Base-by-base conservation (phyloP, 768 basidiomycete genomes). In the Rhodocollybia butyracea region DNA sequence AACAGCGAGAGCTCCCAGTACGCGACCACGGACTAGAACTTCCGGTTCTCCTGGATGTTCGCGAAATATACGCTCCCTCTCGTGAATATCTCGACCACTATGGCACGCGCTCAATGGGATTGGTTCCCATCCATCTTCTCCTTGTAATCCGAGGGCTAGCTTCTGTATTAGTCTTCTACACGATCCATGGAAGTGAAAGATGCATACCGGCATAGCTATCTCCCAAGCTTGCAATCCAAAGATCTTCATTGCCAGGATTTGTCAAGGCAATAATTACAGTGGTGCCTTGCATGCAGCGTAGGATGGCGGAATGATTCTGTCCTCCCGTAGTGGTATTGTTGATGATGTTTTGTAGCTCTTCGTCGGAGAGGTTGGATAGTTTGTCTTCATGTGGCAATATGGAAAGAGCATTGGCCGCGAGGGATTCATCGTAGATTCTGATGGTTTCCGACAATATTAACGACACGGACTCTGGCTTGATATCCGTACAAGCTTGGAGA, bases 221-320 rank as follows among this genome's bases (percentile, higher is more conserved):
- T 2, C 82, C 82, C 30, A 83, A 66, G 61, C 78, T 82, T 2
- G 78, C 80, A 17, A 82, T 77, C 80, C 82, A 83, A 1, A 83
- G 58, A 57, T 80, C 76, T 22, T 69, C 65, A 17, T 60, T 64
- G 13, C 51, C 40, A 5, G 80, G 76, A 55, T 81, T 76, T 5
- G 77, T 60, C 24, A 84, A 64, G 3, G 80, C 68, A 29, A 83
- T 61, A 11, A 83, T 68, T 3, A 71, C 78, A 1, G 82, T 83
- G 2, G 76, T 72, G 5, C 82, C 83, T n/a, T 75, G 68, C 75
- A 81, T 78, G 65, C 79, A 79, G 26, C 75, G 73, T 27, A 70
- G 57, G 3, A 81, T 66, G 26, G 68, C 69, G 5, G 61, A 59
- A 12, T 69, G 64, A 46, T 76, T 73, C 19, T 17, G 15, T 24